These are phyloP conservation scores for Penicillium aurantiogriseum DNA, from an alignment of 2,329 filamentous ascomycete genomes.

Conservation along the genomic window DNA sequence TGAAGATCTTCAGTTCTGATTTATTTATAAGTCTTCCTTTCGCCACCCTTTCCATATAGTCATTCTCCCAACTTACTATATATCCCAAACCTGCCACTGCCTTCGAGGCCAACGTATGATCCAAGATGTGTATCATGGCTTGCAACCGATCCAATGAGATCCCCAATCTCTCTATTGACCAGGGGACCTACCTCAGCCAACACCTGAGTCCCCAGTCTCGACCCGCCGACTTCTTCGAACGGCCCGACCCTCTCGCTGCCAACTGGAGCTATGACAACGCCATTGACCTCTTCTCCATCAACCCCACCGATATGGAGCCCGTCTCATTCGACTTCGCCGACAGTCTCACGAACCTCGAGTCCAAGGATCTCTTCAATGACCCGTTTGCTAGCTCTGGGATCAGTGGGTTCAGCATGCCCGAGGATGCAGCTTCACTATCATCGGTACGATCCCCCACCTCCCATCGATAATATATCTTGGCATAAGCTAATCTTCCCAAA, in stretches of 20 bases:
- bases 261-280: conserved; percentile 39
- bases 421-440: conserved; percentile 32
- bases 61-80: conserved; percentile 1
- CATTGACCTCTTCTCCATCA: conserved; percentile 36
- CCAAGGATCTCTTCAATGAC: conserved; percentile 33
- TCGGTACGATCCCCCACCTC: conserved; percentile 17
- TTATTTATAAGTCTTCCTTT: conserved; percentile 3
- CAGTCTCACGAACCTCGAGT: conserved; percentile 28
- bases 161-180: conserved; percentile 17
- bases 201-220: conserved; percentile 21
- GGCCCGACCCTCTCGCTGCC: conserved; percentile 36
- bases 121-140: conserved; percentile 16
- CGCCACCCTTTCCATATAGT: neutral
- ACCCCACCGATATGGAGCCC: conserved; percentile 32
- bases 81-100: neutral
- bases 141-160: conserved; percentile 20
- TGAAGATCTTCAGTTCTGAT: conserved; percentile 6
- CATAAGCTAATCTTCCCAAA: neutral
- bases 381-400: conserved; percentile 32
- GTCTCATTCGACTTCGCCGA: conserved; percentile 33
- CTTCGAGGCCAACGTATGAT: conserved; percentile 8
- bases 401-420: conserved; percentile 34
- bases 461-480: neutral
- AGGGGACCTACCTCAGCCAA: conserved; percentile 22
- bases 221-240: conserved; percentile 14